Evolutionary conservation across 2,329 filamentous ascomycete species (phyloP).

Genomic region (Hymenoscyphus fraxineus): DNA sequence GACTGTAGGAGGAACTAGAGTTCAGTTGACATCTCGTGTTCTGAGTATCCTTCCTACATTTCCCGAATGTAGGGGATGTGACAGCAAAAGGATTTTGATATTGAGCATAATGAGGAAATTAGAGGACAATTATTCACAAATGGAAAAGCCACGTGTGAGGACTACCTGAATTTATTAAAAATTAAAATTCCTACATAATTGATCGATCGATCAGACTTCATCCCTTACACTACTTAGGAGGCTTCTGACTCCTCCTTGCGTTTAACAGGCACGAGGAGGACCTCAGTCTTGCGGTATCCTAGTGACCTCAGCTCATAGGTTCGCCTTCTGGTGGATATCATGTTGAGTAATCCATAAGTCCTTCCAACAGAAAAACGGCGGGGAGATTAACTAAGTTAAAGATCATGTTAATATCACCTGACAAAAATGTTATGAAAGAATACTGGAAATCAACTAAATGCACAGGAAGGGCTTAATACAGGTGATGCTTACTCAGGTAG

Average conservation of each 20-base stretch:
- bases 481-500: too few species aligned
- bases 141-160: neutral
- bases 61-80: neutral
- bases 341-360: too few species aligned
- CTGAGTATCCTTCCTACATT: neutral
- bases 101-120: constrained; percentile 2
- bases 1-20: constrained; percentile 4
- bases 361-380: too few species aligned
- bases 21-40: neutral
- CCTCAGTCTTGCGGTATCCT: too few species aligned
- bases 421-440: too few species aligned
- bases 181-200: neutral
- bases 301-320: too few species aligned
- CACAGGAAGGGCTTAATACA: too few species aligned
- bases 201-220: neutral
- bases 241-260: neutral
- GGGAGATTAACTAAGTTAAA: too few species aligned
- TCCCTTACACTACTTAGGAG: neutral
- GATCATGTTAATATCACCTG: too few species aligned
- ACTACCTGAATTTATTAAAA: neutral
- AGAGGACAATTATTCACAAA: neutral
- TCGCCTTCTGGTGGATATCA: too few species aligned
- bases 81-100: constrained; percentile 2
- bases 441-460: too few species aligned
- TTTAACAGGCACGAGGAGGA: too few species aligned